These are phyloP conservation scores for Suhomyces vadensis DNA, from an alignment of 805 yeast species.

Conservation along the genomic window DNA sequence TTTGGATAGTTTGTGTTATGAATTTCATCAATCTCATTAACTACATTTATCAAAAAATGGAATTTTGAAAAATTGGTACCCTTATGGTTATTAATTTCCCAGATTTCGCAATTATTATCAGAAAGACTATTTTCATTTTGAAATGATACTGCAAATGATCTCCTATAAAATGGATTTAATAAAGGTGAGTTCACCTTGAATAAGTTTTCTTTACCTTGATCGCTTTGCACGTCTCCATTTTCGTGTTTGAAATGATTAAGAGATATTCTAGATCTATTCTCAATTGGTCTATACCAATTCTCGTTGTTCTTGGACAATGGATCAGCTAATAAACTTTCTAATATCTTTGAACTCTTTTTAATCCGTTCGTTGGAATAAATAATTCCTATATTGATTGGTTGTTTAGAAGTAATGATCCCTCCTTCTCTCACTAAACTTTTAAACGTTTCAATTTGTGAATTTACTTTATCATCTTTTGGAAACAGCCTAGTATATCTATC, in stretches of 20 bases:
- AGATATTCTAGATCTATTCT: slow-evolving; percentile 18
- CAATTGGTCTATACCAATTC: slow-evolving; percentile 32
- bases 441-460: slow-evolving; percentile 16
- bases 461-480: slow-evolving; percentile 22
- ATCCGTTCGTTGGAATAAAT: slow-evolving; percentile 29
- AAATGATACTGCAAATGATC: slow-evolving; percentile 18
- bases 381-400: slow-evolving; percentile 32
- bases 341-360: slow-evolving; percentile 25
- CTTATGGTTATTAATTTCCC: slow-evolving; percentile 21
- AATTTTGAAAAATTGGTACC: slow-evolving; percentile 10
- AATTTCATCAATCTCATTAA: slow-evolving; percentile 18
- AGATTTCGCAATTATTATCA: slow-evolving; percentile 11
- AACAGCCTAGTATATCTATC: slow-evolving; percentile 11
- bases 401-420: slow-evolving; percentile 3
- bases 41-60: slow-evolving; percentile 25
- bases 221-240: neutral
- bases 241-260: slow-evolving; percentile 24
- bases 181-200: slow-evolving; percentile 32
- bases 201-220: neutral
- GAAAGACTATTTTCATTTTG: slow-evolving; percentile 15
- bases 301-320: slow-evolving; percentile 37
- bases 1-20: slow-evolving; percentile 13
- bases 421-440: slow-evolving; percentile 11
- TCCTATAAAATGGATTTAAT: slow-evolving; percentile 27
- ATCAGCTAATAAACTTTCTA: slow-evolving; percentile 41